These are phyloP conservation scores for Eucalyptus globulus DNA, from an alignment of 345 rosid genomes.

Conservation along the genomic window DNA sequence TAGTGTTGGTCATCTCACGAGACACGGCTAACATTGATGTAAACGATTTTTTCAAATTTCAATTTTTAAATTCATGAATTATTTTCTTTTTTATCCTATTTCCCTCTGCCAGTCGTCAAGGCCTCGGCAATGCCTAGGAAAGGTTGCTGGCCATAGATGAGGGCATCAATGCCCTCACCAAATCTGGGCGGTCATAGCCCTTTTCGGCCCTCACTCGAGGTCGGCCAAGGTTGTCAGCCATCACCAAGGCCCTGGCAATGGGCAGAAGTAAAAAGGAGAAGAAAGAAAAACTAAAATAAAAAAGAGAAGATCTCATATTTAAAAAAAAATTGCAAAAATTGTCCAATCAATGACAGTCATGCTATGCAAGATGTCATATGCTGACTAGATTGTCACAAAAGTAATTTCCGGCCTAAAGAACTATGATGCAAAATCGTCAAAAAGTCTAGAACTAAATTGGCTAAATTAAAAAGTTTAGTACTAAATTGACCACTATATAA, in stretches of 20 bases:
- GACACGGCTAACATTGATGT: rapidly evolving
- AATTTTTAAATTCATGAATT: neutral
- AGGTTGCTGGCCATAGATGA: neutral
- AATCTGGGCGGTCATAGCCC: rapidly evolving
- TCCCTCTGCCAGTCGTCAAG: rapidly evolving
- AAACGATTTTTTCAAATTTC: neutral
- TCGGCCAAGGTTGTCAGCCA: rapidly evolving
- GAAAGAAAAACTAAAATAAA: neutral
- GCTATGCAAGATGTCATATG: rapidly evolving
- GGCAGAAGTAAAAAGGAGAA: neutral
- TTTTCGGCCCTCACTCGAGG: neutral
- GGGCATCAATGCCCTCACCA: neutral
- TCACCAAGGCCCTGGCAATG: neutral
- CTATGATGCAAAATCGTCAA: neutral
- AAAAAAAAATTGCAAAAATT: neutral
- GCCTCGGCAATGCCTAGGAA: rapidly evolving
- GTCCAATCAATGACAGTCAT: rapidly evolving
- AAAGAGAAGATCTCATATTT: neutral
- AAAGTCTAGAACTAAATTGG: neutral
- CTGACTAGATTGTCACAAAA: rapidly evolving
- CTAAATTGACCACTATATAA: neutral
- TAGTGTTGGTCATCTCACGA: neutral
- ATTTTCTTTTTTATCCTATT: neutral
- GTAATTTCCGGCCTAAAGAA: rapidly evolving
- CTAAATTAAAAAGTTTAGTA: neutral